A percentile compares a stretch with the other conserved stretches of the same genome.
These are phyloP conservation scores for Ploettnerulaceae sp. DNA, from an alignment of 2,329 filamentous ascomycete genomes.

Conservation along the genomic window DNA sequence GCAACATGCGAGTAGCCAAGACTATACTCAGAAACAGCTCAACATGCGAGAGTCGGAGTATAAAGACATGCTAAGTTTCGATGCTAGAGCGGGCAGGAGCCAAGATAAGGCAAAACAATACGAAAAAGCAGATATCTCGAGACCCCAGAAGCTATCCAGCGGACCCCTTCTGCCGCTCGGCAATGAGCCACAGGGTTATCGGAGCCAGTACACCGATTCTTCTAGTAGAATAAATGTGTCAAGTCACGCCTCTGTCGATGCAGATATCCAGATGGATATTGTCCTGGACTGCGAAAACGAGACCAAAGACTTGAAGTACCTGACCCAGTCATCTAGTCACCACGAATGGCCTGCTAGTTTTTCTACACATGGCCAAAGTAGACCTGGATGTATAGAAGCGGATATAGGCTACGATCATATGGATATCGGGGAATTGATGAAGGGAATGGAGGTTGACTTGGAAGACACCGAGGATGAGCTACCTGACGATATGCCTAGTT, in stretches of 20 bases:
- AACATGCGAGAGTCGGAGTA: neutral
- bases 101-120: neutral
- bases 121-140: no score
- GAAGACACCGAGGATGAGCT: constrained; percentile 3
- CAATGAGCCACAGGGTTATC: no score
- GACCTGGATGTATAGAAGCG: neutral
- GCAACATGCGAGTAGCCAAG: no score
- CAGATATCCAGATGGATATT: no score
- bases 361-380: neutral
- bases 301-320: neutral
- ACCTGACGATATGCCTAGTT: neutral
- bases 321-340: neutral
- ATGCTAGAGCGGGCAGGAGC: neutral
- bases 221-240: no score
- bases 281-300: neutral
- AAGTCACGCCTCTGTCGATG: no score
- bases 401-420: constrained; percentile 1
- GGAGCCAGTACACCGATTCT: no score
- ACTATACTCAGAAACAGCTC: neutral
- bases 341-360: neutral
- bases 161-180: no score
- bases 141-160: no score
- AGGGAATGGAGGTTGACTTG: constrained; percentile 4
- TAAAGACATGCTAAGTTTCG: neutral
- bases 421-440: constrained; percentile 8